A percentile compares a stretch with the other conserved stretches of the same genome.
These are phyloP conservation scores for Acacia crassicarpa DNA, from an alignment of 306 rosid genomes.

Conservation along the genomic window DNA sequence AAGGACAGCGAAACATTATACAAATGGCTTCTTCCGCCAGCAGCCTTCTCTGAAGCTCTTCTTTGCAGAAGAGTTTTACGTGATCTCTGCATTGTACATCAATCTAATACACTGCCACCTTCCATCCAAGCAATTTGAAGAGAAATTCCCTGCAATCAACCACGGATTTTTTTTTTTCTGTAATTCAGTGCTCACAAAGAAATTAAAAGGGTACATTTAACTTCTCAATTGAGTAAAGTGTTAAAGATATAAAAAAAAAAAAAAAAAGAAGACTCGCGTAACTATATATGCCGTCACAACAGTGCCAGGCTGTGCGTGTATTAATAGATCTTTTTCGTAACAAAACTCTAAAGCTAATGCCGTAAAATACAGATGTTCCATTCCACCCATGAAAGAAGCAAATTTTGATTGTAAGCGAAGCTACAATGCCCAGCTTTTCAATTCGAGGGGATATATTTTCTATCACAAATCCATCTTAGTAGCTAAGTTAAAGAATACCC, in stretches of 20 bases:
- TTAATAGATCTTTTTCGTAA: neutral
- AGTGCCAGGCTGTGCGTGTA: neutral
- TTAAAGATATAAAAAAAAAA: neutral
- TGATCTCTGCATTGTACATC: constrained; percentile 84
- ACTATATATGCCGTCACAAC: neutral
- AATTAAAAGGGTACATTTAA: constrained; percentile 10
- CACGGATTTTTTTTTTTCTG: constrained; percentile 23
- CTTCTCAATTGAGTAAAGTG: constrained; percentile 31
- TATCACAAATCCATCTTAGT: constrained; percentile 37
- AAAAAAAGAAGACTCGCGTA: neutral
- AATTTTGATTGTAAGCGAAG: constrained; percentile 34
- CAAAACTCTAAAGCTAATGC: constrained; percentile 4
- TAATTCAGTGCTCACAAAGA: constrained; percentile 19
- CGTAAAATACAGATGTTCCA: constrained; percentile 18
- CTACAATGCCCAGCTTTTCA: neutral
- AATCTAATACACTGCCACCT: constrained; percentile 44
- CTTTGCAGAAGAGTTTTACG: constrained; percentile 65
- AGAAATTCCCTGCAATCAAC: constrained; percentile 38
- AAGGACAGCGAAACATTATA: constrained; percentile 75
- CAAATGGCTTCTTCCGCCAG: constrained; percentile 50
- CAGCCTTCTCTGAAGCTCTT: constrained; percentile 57
- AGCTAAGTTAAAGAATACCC: constrained; percentile 45
- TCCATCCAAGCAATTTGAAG: constrained; percentile 8
- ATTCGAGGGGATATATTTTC: constrained; percentile 2
- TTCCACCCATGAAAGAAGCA: constrained; percentile 17